These are phyloP conservation scores for Neurospora tetraspora DNA, from an alignment of 495 filamentous ascomycete genomes.

Conservation along the genomic window DNA sequence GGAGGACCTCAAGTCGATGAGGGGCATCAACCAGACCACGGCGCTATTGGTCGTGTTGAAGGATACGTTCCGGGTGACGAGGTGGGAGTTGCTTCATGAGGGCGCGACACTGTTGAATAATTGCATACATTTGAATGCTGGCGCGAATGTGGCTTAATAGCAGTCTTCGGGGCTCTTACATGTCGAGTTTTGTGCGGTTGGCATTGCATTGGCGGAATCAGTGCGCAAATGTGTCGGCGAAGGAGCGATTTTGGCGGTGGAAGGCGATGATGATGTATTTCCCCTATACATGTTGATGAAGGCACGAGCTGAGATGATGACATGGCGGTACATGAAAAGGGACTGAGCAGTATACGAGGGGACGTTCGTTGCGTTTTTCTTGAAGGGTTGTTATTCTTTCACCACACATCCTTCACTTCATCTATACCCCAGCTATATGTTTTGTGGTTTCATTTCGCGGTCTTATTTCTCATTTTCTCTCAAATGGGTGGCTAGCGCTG, in stretches of 20 bases:
- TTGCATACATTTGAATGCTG: constrained; percentile 52
- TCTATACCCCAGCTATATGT: constrained; percentile 1
- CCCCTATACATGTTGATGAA: not conserved
- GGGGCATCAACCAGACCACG: constrained; percentile 71
- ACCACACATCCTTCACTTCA: not conserved
- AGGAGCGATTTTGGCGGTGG: not conserved
- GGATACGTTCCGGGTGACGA: constrained; percentile 67
- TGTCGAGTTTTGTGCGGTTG: not conserved
- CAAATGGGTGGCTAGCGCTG: not conserved
- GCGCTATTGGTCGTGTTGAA: constrained; percentile 75
- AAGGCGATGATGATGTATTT: not conserved
- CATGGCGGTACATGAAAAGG: not conserved
- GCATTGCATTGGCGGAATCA: not conserved
- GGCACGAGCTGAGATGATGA: not conserved
- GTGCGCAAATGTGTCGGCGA: not conserved
- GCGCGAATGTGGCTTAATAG: constrained; percentile 7
- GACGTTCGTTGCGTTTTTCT: not conserved
- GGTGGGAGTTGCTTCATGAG: constrained; percentile 89
- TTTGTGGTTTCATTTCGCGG: constrained; percentile 1
- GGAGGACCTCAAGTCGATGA: constrained; percentile 66
- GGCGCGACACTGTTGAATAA: constrained; percentile 70
- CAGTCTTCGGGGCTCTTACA: not conserved
- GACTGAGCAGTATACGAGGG: not conserved
- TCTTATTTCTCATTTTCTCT: not conserved
- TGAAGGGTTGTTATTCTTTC: not conserved